phyloP scores from a whole-genome alignment of 257 asterid genomes.

The Penstemon barbatus region DNA sequence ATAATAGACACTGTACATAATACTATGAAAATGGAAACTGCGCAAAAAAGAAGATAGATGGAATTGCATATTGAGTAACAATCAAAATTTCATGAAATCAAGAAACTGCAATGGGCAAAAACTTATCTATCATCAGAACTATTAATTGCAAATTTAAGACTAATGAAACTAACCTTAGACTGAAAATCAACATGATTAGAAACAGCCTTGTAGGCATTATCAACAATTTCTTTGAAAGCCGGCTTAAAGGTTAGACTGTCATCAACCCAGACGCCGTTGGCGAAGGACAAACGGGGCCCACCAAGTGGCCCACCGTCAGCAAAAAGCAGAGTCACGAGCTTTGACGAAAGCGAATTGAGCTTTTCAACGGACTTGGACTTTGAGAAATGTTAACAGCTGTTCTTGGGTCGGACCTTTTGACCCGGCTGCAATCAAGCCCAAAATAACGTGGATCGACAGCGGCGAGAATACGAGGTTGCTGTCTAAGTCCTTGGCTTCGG shows the following conservation, averaged over 20 bases:
- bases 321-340: slow-evolving; percentile 42
- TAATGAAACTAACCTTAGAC: slow-evolving; percentile 39
- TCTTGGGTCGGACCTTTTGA: slow-evolving; percentile 44
- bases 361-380: slow-evolving; percentile 31
- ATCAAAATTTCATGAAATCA: too few species aligned
- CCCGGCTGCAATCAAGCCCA: slow-evolving; percentile 50
- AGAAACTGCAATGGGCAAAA: too few species aligned
- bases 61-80: too few species aligned
- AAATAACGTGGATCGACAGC: slow-evolving; percentile 48
- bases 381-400: slow-evolving; percentile 45
- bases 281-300: slow-evolving; percentile 51
- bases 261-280: slow-evolving; percentile 63
- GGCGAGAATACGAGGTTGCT: slow-evolving; percentile 54
- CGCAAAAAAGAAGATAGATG: too few species aligned
- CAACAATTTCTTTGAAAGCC: slow-evolving; percentile 37
- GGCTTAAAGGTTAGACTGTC: slow-evolving; percentile 44
- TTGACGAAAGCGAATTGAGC: slow-evolving; percentile 42
- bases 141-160: too few species aligned
- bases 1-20: too few species aligned
- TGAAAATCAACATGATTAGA: slow-evolving; percentile 49
- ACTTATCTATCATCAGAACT: too few species aligned
- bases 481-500: slow-evolving; percentile 29
- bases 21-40: too few species aligned
- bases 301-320: slow-evolving; percentile 49
- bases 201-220: slow-evolving; percentile 49